A percentile compares a stretch with the other conserved stretches of the same genome.
Conservation (phyloP, 805 yeast species). For the Saccharomycopsis fodiens region DNA sequence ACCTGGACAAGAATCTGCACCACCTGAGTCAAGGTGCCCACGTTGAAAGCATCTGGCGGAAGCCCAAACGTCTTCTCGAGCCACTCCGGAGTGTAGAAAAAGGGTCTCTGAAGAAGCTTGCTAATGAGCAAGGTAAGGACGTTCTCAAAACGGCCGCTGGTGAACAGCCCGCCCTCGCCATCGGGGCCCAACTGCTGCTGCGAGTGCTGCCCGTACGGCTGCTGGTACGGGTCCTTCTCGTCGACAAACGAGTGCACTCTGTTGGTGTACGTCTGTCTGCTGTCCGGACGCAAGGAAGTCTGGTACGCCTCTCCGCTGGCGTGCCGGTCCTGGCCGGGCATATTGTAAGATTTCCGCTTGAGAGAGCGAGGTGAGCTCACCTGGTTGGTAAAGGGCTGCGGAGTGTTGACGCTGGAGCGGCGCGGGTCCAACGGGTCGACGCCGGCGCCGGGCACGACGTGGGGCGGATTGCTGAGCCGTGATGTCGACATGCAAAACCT, state of each 20-base stretch:
- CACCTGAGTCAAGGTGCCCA: slow-evolving; percentile 11
- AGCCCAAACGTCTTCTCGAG: slow-evolving; percentile 10
- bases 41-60: slow-evolving; percentile 15
- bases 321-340: neutral
- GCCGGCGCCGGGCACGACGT: too few relatives aligned
- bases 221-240: slow-evolving; percentile 2
- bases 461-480: neutral
- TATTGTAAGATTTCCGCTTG: slow-evolving; percentile 5
- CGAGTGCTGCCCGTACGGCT: neutral
- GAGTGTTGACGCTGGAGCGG: neutral
- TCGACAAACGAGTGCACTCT: slow-evolving; percentile 11
- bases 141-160: slow-evolving; percentile 3
- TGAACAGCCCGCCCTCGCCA: too few relatives aligned
- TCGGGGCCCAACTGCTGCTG: neutral
- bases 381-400: neutral
- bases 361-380: neutral
- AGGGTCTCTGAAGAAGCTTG: slow-evolving; percentile 8
- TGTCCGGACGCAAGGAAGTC: neutral
- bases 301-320: neutral
- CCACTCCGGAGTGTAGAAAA: slow-evolving; percentile 11
- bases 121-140: slow-evolving; percentile 8
- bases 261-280: slow-evolving; percentile 5
- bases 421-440: neutral
- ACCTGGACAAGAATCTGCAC: slow-evolving; percentile 18
- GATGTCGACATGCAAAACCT: too few relatives aligned